Base-by-base conservation (phyloP, 768 basidiomycete genomes). In the Pholiota microspora region DNA sequence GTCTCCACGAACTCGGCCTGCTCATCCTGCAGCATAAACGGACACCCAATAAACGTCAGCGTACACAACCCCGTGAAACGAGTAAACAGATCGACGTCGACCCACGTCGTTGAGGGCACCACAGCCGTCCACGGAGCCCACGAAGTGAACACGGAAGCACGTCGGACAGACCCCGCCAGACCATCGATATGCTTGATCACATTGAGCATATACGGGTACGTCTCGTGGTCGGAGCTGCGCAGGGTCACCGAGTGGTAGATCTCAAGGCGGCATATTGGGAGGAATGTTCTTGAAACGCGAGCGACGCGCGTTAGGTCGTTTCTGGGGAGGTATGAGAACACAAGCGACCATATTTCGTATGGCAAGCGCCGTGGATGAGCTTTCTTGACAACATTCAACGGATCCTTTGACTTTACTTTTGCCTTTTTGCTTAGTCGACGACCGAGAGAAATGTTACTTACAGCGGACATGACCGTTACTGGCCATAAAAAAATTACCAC, bases 291-390 rank as follows among this genome's bases (percentile, higher is more conserved):
- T 10, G 47, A 49, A 15, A 55, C 53, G 18, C 51, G 51, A 29
- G 51, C 51, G 8, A 45, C 15, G n/a, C 23, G 40, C 13, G 51
- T 46, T 7, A 53, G 34, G 24, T 53, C 52, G 16, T 36, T 18
- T 7, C 23, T 32, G 32, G 13, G 15, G 52, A 53, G 52, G 52
- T 32, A 21, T 15, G 31, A 44, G 23, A 31, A 53, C 5, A 54
- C 28, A 12, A 54, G 45, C 23, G 53, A 46, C 53, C 53, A 54
- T 35, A 48, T 38, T 28, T 54, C 53, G 45, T 36, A 34, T 16
- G 53, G 53, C 45, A 54, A 48, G 13, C 21, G 40, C 21, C 40
- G 40, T 23, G 18, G 40, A 42, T 42, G 40, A 2, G 40, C 12
- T 7, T 42, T 42, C 40, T 42, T 16, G 40, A 9, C 21, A 23